A percentile compares a stretch with the other conserved stretches of the same genome.
These are phyloP conservation scores for Penicillium capsulatum DNA, from an alignment of 2,329 filamentous ascomycete genomes.

Conservation along the genomic window DNA sequence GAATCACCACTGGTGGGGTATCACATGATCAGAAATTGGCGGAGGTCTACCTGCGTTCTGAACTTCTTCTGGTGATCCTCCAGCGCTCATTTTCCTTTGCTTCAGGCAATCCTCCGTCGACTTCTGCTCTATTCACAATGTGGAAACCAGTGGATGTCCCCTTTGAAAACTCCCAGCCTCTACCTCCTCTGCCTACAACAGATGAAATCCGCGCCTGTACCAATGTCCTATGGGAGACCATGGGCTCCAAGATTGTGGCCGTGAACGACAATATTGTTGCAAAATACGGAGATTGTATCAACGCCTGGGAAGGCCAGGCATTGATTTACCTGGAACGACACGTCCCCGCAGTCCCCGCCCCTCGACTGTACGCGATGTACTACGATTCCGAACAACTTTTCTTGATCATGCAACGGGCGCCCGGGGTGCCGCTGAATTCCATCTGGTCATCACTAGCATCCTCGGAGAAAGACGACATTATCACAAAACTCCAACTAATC, in stretches of 20 bases:
- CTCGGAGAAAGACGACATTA: constrained; percentile 27
- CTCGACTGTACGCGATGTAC: constrained; percentile 32
- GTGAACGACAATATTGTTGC: constrained; percentile 25
- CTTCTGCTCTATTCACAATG: constrained; percentile 15
- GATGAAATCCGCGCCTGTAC: constrained; percentile 27
- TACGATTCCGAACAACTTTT: constrained; percentile 21
- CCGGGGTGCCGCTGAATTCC: constrained; percentile 17
- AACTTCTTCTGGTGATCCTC: not conserved
- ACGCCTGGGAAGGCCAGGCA: constrained; percentile 15
- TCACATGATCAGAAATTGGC: too few relatives aligned
- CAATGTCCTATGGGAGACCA: constrained; percentile 23
- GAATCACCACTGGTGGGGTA: too few relatives aligned
- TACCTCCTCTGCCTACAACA: constrained; percentile 22
- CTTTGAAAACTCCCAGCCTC: constrained; percentile 19
- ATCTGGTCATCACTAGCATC: constrained; percentile 25
- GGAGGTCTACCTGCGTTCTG: too few relatives aligned
- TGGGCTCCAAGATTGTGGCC: constrained; percentile 22
- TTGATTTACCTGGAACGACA: constrained; percentile 28
- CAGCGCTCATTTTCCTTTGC: too few relatives aligned
- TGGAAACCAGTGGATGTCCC: constrained; percentile 25
- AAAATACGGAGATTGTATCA: constrained; percentile 21
- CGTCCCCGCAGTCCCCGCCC: constrained; percentile 25
- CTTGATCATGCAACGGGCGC: constrained; percentile 27
- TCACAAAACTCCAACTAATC: constrained; percentile 20
- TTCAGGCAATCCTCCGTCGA: not conserved